phyloP scores from a whole-genome alignment of 164 flowering plant species.

The Houttuynia cordata region DNA sequence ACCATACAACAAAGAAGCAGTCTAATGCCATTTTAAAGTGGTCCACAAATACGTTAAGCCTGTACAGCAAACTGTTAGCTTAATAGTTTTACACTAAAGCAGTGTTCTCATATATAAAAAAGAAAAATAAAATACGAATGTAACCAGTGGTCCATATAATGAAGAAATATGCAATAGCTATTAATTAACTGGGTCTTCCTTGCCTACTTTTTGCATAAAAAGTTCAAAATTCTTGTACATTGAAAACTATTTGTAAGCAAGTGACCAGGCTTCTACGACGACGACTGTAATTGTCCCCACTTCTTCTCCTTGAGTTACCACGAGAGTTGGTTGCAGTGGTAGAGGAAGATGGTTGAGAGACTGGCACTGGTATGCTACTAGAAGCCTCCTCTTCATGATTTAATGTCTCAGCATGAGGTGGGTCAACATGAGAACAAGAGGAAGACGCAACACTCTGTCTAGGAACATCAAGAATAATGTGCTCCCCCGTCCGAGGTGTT shows the following conservation, averaged over 20 bases:
- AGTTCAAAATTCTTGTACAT: too few relatives aligned
- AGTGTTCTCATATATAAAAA: background rate
- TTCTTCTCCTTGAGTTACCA: conserved; percentile 36
- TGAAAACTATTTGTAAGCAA: too few relatives aligned
- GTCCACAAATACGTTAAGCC: conserved; percentile 34
- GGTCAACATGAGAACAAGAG: conserved; percentile 32
- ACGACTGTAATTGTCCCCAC: conserved; percentile 38
- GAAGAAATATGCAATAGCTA: too few relatives aligned
- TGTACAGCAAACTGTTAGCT: conserved; percentile 6
- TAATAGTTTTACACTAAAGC: too few relatives aligned
- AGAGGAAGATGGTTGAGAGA: conserved; percentile 4
- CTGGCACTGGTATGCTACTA: conserved; percentile 11
- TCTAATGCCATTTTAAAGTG: conserved; percentile 47
- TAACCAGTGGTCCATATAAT: too few relatives aligned
- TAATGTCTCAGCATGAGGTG: conserved; percentile 14
- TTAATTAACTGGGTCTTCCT: too few relatives aligned
- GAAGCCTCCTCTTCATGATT: conserved; percentile 34
- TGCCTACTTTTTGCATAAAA: too few relatives aligned
- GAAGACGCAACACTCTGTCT: conserved; percentile 34
- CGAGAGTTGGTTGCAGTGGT: conserved; percentile 23
- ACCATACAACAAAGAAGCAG: conserved; percentile 69
- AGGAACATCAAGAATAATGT: conserved; percentile 57
- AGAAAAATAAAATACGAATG: background rate
- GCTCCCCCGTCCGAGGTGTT: conserved; percentile 19
- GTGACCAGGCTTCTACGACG: conserved; percentile 36